Percentiles rank a stretch among this genome's conserved stretches.
Conservation (phyloP, 306 rosid species). For the peach (Prunus persica) region Prunus_persica_NCBIv2 NC_034014.1:5886001-5886500, state of each 20-base stretch:
- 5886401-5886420: neutral
- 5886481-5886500: neutral
- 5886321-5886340: neutral
- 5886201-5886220: neutral
- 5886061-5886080: neutral
- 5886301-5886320: neutral
- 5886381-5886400: slow-evolving; percentile 8
- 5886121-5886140: neutral
- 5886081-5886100: neutral
- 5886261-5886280: neutral
- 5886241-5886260: neutral
- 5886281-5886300: neutral
- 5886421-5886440: neutral
- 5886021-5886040: too few species aligned
- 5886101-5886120: neutral
- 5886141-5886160: neutral
- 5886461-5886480: neutral
- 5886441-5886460: neutral
- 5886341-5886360: neutral
- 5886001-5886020: too few species aligned
- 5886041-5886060: too few species aligned
- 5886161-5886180: neutral
- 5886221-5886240: neutral
- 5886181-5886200: neutral
- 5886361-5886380: neutral